A percentile compares a stretch with the other conserved stretches of the same genome.
Evolutionary conservation across 2,329 filamentous ascomycete species (phyloP).

Genomic region (Cercospora zeae-maydis): DNA sequence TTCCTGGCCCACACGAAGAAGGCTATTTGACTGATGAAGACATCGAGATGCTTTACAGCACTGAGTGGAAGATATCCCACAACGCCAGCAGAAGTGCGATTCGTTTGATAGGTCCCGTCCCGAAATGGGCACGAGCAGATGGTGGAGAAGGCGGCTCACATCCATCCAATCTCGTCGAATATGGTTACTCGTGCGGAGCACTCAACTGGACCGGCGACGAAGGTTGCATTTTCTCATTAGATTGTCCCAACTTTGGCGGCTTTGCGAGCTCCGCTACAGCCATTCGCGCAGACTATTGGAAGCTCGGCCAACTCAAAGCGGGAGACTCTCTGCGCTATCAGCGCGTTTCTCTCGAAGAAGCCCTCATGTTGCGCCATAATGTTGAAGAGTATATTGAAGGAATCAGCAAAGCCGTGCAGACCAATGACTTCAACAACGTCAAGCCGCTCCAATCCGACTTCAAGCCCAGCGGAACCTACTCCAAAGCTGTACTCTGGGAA

Average conservation of each 20-base stretch:
- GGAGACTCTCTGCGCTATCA: constrained; percentile 54
- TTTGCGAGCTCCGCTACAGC: constrained; percentile 57
- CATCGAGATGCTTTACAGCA: constrained; percentile 56
- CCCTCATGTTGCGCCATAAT: constrained; percentile 44
- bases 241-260: constrained; percentile 59
- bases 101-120: constrained; percentile 56
- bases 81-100: constrained; percentile 60
- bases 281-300: constrained; percentile 58
- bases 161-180: constrained; percentile 52
- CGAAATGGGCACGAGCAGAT: constrained; percentile 56
- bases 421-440: constrained; percentile 34
- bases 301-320: constrained; percentile 59
- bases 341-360: constrained; percentile 51
- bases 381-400: constrained; percentile 46
- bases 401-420: constrained; percentile 43
- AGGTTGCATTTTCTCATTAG: constrained; percentile 57
- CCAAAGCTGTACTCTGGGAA: constrained; percentile 34
- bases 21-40: constrained; percentile 52
- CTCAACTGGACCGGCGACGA: constrained; percentile 62
- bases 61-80: constrained; percentile 59
- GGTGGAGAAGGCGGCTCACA: constrained; percentile 63
- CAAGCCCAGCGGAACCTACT: constrained; percentile 26
- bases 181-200: constrained; percentile 57
- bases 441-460: constrained; percentile 32
- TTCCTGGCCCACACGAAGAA: constrained; percentile 56